Conservation (phyloP, 179 eudicot species). For the Carnegiea gigantea region DNA sequence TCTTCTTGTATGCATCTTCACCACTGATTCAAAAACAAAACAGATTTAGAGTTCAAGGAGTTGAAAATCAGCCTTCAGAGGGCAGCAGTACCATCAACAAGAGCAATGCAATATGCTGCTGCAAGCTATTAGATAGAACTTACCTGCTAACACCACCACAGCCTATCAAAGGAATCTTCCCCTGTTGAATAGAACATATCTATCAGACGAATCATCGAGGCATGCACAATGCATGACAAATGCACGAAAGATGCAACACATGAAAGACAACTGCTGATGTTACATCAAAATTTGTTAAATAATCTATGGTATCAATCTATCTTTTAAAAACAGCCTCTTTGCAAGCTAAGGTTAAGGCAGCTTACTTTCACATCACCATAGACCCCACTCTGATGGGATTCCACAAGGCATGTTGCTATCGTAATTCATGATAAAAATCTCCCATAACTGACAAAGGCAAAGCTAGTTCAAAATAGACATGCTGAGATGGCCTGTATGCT, state of each 20-base stretch:
- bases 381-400: too few relatives aligned
- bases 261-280: too few relatives aligned
- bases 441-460: too few relatives aligned
- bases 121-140: slow-evolving; percentile 2
- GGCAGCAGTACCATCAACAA: slow-evolving; percentile 1
- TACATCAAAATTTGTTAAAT: background rate
- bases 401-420: too few relatives aligned
- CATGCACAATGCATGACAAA: slow-evolving; percentile 1
- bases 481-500: too few relatives aligned
- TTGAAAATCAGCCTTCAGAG: background rate
- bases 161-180: slow-evolving; percentile 88
- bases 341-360: background rate
- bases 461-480: too few relatives aligned
- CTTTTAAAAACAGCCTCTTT: background rate
- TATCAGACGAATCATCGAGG: slow-evolving; percentile 8
- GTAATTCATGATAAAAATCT: too few relatives aligned
- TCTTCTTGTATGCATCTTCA: slow-evolving; percentile 92
- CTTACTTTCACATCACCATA: too few relatives aligned
- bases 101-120: background rate
- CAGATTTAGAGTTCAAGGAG: slow-evolving; percentile 7
- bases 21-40: slow-evolving; percentile 55
- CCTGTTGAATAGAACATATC: slow-evolving; percentile 44
- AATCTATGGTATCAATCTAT: background rate
- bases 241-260: too few relatives aligned
- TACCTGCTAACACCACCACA: slow-evolving; percentile 98